Base-by-base conservation (phyloP, 2,329 filamentous ascomycete genomes). In the Fusarium sulawesiense region DNA sequence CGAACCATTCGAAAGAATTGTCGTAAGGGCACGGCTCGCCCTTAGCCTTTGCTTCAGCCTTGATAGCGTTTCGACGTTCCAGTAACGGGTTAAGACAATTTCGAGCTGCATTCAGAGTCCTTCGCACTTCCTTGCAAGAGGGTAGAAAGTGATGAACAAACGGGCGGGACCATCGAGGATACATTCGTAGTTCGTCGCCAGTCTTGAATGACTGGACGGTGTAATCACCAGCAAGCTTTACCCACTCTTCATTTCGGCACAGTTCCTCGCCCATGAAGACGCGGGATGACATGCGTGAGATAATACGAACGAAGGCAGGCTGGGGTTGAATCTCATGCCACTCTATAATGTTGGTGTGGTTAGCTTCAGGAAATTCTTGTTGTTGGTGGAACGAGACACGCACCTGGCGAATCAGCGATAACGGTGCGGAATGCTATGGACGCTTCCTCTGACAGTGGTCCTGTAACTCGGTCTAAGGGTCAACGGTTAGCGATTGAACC, bases 1-100 rank as follows among this genome's bases (percentile, higher is more conserved):
- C 86, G 58, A 83, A 80, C 87, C 87, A 89, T 12, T 83, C 86
- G 34, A 89, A 77, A 61, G 84, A 85, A 76, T 88, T 86, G 27
- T 12, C 59, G 67, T 42, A 47, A 6, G 20, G 27, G 0, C 27
- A 48, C 2, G 32, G 30, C 8, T 50, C 34, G 8, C 48, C 48
- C 9, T 46, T 16, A 5, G 41, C 13, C 14, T n/a, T 6, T 4
- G 61, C 50, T 16, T 62, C 41, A 3, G 20, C 7, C 37, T 79
- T 73, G 56, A 88, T 82, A 10, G 85, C 45, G 0, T 46, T 47
- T 13, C 60, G 60, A 4, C 21, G 47, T 1, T 63, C 41, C 7
- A 63, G 14, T 11, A 34, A 40, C 1, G 57, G 60, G 2, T 63
- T 16, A 0, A 63, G 32, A 9, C 21, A 21, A 12, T 9, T 85